Evolutionary conservation across 108 stramenopile species (phyloP).

Genomic region (Craspedostauros australis): DNA sequence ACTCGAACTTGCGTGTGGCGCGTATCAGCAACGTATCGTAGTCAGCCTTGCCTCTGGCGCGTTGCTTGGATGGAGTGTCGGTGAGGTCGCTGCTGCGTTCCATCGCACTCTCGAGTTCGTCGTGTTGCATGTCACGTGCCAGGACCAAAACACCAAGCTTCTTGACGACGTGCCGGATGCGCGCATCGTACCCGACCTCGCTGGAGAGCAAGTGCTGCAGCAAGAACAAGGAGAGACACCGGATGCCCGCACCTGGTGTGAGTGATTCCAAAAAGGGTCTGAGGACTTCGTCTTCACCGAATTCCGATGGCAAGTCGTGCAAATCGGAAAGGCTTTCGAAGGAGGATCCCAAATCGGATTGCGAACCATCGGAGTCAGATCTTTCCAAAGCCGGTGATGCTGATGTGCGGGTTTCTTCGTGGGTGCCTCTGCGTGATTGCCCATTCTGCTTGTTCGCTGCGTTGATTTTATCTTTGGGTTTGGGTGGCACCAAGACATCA

Average conservation of each 20-base stretch:
- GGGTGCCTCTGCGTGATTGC: neutral
- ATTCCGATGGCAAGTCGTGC: too few relatives aligned
- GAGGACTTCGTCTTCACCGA: constrained; percentile 45
- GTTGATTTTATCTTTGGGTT: neutral
- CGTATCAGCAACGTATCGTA: constrained; percentile 26
- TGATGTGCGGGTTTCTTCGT: too few relatives aligned
- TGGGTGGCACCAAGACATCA: constrained; percentile 34
- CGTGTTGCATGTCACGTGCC: constrained; percentile 53
- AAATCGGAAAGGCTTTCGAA: neutral
- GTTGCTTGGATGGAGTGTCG: too few relatives aligned
- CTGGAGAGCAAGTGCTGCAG: constrained; percentile 64
- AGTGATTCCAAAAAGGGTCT: constrained; percentile 76
- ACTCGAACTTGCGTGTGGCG: constrained; percentile 78
- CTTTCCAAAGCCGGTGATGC: too few relatives aligned
- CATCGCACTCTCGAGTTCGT: constrained; percentile 21
- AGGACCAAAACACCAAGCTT: constrained; percentile 71
- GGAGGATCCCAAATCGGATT: constrained; percentile 1
- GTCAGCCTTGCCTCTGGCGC: neutral
- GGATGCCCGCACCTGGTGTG: constrained; percentile 70
- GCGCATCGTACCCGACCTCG: constrained; percentile 68
- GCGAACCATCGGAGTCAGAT: constrained; percentile 5
- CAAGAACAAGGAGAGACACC: constrained; percentile 64
- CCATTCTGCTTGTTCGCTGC: neutral
- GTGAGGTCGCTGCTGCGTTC: neutral
- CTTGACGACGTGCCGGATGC: constrained; percentile 72